These are phyloP conservation scores for Chalciporus sphaerocephalus DNA, from an alignment of 768 basidiomycete genomes.

Conservation along the genomic window DNA sequence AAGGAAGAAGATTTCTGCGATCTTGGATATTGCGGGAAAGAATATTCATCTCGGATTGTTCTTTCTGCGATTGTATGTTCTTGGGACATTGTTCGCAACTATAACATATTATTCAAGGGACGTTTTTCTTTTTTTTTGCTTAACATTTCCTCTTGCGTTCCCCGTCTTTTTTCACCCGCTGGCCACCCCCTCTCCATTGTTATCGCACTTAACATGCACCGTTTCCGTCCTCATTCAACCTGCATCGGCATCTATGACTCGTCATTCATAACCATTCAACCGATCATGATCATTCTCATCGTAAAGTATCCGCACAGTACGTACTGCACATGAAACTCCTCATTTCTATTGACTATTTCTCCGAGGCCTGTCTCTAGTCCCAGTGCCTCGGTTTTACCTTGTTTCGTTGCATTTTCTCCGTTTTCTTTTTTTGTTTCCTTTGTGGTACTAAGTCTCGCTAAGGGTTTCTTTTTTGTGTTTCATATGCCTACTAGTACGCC, in stretches of 20 bases:
- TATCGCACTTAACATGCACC: constrained; percentile 7
- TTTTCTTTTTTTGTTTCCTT: constrained; percentile 5
- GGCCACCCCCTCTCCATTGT: constrained; percentile 12
- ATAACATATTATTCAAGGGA: constrained; percentile 36
- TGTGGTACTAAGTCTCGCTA: constrained; percentile 17
- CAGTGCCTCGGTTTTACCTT: not conserved
- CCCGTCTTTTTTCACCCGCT: constrained; percentile 3
- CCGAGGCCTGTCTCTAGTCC: constrained; percentile 8
- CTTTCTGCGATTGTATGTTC: constrained; percentile 27
- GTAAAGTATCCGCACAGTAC: constrained; percentile 27
- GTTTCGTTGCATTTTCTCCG: constrained; percentile 3
- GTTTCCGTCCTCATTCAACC: not conserved
- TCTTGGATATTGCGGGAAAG: constrained; percentile 21
- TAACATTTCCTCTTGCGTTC: constrained; percentile 5
- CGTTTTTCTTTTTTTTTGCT: constrained; percentile 29
- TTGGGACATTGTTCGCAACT: constrained; percentile 34
- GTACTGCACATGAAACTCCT: constrained; percentile 25
- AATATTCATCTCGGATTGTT: constrained; percentile 2
- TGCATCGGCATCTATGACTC: constrained; percentile 26
- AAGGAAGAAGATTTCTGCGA: constrained; percentile 3
- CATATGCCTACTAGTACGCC: constrained; percentile 10
- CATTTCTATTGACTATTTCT: constrained; percentile 27
- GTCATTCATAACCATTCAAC: constrained; percentile 13
- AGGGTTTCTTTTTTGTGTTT: constrained; percentile 13
- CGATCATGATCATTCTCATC: no score